phyloP scores from a whole-genome alignment of 768 basidiomycete species.

The Antrodiella citrinella region DNA sequence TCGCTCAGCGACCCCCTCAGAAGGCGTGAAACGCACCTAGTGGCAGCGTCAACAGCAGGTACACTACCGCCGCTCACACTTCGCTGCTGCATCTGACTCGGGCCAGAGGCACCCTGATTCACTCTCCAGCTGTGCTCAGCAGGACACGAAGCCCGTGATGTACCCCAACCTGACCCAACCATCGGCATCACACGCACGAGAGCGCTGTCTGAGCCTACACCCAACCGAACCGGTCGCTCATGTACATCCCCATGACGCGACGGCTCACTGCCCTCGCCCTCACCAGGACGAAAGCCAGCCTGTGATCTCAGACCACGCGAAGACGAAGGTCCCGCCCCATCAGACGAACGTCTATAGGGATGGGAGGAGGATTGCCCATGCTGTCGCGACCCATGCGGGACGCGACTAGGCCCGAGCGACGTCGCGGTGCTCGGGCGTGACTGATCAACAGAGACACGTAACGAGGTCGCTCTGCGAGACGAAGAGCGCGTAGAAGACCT shows the following conservation, averaged over 20 bases:
- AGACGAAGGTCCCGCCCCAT: slow-evolving; percentile 1
- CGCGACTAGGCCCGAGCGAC: slow-evolving; percentile 13
- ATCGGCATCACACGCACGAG: slow-evolving; percentile 4
- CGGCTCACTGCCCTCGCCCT: slow-evolving; percentile 2
- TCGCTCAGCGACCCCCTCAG: slow-evolving; percentile 1
- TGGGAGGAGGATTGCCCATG: slow-evolving; percentile 6
- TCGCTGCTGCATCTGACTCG: slow-evolving; percentile 3
- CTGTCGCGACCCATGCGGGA: slow-evolving; percentile 8
- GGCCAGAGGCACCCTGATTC: not conserved
- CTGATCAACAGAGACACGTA: slow-evolving; percentile 9
- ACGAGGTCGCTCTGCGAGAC: not conserved
- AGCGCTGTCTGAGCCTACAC: not conserved
- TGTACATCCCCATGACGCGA: not conserved
- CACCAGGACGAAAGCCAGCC: slow-evolving; percentile 2
- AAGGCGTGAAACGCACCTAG: slow-evolving; percentile 9
- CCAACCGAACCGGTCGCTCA: slow-evolving; percentile 6
- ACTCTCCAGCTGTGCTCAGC: slow-evolving; percentile 9
- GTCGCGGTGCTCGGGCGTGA: slow-evolving; percentile 9
- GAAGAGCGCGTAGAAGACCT: slow-evolving; percentile 1
- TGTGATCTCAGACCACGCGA: not conserved
- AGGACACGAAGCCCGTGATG: slow-evolving; percentile 3
- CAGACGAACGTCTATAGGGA: slow-evolving; percentile 8
- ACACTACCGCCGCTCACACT: not conserved
- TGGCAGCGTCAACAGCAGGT: not conserved
- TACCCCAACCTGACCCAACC: slow-evolving; percentile 5